phyloP scores from a whole-genome alignment of 441 rosid genomes.

The Adansonia rubrostipa region DNA sequence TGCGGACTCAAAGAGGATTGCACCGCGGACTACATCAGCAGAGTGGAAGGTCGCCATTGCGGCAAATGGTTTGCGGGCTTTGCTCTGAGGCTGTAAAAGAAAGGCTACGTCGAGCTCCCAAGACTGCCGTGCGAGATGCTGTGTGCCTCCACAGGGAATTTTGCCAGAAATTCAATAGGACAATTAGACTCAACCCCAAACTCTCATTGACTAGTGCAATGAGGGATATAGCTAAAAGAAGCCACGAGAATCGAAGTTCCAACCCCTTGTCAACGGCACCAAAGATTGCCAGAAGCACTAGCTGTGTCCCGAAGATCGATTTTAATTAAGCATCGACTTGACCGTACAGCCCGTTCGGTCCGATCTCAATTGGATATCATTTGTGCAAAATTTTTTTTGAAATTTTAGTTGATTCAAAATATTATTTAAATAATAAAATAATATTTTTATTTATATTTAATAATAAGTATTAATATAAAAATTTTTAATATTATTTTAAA shows the following conservation, averaged over 20 bases:
- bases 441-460: too few relatives aligned
- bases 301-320: slow-evolving; percentile 43
- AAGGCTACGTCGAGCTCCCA: slow-evolving; percentile 30
- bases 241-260: slow-evolving; percentile 35
- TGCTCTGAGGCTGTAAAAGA: slow-evolving; percentile 43
- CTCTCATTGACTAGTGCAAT: slow-evolving; percentile 44
- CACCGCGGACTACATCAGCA: slow-evolving; percentile 29
- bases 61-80: slow-evolving; percentile 43
- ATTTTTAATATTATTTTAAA: too few relatives aligned
- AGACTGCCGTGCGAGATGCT: slow-evolving; percentile 36
- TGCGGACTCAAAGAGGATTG: slow-evolving; percentile 44
- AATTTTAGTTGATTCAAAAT: too few relatives aligned
- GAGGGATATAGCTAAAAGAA: slow-evolving; percentile 47
- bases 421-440: too few relatives aligned
- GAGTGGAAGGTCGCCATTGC: slow-evolving; percentile 26
- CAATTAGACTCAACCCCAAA: slow-evolving; percentile 42
- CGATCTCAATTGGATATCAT: too few relatives aligned
- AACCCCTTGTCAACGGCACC: not conserved
- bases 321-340: not conserved
- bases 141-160: slow-evolving; percentile 39
- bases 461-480: too few relatives aligned
- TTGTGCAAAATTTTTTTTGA: too few relatives aligned
- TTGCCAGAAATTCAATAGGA: slow-evolving; percentile 44
- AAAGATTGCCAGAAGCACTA: slow-evolving; percentile 38
- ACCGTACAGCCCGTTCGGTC: too few relatives aligned